A percentile compares a stretch with the other conserved stretches of the same genome.
These are phyloP conservation scores for Phanerochaete sordida DNA, from an alignment of 768 basidiomycete genomes.

Conservation along the genomic window DNA sequence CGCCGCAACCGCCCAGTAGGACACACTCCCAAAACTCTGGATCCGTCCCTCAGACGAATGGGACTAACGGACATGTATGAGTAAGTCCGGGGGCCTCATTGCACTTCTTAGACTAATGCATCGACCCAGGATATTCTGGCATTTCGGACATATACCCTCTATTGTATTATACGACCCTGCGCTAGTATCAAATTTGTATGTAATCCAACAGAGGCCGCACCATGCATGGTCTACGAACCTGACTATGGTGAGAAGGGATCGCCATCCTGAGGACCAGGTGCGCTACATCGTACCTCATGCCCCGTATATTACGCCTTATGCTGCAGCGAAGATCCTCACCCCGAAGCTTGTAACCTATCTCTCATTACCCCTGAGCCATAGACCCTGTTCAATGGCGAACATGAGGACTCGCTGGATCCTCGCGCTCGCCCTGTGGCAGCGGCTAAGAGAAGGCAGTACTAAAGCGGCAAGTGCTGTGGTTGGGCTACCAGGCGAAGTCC, in stretches of 20 bases:
- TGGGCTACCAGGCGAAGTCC: not conserved
- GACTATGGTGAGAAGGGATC: too few species aligned
- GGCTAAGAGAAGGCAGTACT: not conserved
- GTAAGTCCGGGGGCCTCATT: too few species aligned
- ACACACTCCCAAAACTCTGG: not conserved
- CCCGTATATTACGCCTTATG: not conserved
- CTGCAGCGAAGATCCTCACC: not conserved
- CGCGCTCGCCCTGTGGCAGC: not conserved
- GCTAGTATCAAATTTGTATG: not conserved
- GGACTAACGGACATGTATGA: slow-evolving; percentile 7
- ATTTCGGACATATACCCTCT: not conserved
- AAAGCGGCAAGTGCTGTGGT: not conserved
- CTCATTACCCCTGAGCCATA: not conserved
- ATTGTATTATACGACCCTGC: not conserved
- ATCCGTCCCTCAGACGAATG: slow-evolving; percentile 5
- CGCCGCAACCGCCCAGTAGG: not conserved
- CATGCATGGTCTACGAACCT: too few species aligned
- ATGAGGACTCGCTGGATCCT: too few species aligned
- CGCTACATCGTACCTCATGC: not conserved
- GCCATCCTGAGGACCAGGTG: not conserved
- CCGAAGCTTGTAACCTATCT: not conserved
- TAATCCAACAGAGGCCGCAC: not conserved
- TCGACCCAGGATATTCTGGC: not conserved
- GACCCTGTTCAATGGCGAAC: too few species aligned
- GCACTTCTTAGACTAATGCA: too few species aligned